A percentile compares a stretch with the other conserved stretches of the same genome.
phyloP scores from a whole-genome alignment of 73 alveolate genomes.

The Breviolum minutum region DNA sequence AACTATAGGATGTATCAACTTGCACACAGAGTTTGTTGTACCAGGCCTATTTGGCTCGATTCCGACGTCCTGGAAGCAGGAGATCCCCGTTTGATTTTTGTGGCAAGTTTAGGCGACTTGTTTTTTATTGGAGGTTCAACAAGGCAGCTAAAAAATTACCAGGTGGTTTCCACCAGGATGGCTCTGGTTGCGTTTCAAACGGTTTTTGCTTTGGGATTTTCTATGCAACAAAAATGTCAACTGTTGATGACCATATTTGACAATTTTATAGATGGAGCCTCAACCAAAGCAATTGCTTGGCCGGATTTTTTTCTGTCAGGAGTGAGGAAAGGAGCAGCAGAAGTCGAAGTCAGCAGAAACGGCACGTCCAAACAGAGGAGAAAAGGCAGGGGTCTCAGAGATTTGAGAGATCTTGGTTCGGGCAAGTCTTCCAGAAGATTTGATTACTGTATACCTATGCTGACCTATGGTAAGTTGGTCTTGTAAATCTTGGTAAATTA shows the following conservation, averaged over 20 bases:
- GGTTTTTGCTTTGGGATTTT: not conserved
- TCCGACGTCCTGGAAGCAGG: not conserved
- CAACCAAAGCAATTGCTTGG: not conserved
- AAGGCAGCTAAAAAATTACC: not conserved
- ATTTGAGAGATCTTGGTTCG: no score
- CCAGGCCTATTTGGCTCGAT: conserved; percentile 16
- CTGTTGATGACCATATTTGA: not conserved
- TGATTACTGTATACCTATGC: no score
- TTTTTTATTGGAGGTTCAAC: not conserved
- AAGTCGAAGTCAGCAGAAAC: no score
- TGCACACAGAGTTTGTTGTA: not conserved
- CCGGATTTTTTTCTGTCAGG: no score
- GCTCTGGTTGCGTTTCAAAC: not conserved
- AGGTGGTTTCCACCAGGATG: not conserved
- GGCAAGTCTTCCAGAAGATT: no score
- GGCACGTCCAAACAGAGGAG: no score
- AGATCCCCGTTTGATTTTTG: not conserved
- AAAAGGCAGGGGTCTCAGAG: no score
- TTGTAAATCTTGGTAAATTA: no score
- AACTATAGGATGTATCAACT: not conserved
- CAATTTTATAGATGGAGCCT: no score
- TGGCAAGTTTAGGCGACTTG: no score
- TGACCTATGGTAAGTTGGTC: no score
- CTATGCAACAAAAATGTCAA: not conserved
- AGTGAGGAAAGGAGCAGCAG: no score